phyloP scores from a whole-genome alignment of 441 rosid species.

The Cnidoscolus chayamansa region DNA sequence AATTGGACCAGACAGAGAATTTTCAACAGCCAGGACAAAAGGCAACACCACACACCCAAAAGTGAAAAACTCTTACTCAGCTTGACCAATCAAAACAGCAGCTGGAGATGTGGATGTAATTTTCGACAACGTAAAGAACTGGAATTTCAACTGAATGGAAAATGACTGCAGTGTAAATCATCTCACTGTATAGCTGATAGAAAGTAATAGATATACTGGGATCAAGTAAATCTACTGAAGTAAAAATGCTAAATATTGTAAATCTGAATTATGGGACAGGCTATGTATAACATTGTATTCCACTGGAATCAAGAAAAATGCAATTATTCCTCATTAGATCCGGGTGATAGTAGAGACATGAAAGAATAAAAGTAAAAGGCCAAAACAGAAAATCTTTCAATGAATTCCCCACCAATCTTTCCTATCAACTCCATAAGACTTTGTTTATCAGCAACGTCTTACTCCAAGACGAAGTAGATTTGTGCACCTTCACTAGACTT shows the following conservation, averaged over 20 bases:
- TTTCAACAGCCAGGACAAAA: slow-evolving; percentile 7
- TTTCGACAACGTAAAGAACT: background rate
- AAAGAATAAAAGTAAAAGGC: background rate
- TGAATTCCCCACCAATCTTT: background rate
- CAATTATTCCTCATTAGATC: background rate
- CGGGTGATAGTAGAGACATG: background rate
- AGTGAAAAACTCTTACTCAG: slow-evolving; percentile 7
- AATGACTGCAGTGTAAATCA: background rate
- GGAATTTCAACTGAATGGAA: background rate
- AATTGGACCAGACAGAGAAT: background rate
- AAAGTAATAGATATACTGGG: background rate
- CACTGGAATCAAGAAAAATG: background rate
- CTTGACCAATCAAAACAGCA: slow-evolving; percentile 11
- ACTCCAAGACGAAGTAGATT: background rate
- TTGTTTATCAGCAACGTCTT: background rate
- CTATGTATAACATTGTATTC: background rate
- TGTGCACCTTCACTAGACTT: background rate
- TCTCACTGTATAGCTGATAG: background rate
- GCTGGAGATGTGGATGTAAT: slow-evolving; percentile 15
- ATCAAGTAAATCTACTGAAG: background rate
- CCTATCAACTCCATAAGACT: background rate
- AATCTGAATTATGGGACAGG: background rate
- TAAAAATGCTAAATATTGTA: background rate
- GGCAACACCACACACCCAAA: background rate
- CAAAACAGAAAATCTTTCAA: background rate